These are phyloP conservation scores for Ophiostoma triangulosporum DNA, from an alignment of 2,329 filamentous ascomycete genomes.

Conservation along the genomic window DNA sequence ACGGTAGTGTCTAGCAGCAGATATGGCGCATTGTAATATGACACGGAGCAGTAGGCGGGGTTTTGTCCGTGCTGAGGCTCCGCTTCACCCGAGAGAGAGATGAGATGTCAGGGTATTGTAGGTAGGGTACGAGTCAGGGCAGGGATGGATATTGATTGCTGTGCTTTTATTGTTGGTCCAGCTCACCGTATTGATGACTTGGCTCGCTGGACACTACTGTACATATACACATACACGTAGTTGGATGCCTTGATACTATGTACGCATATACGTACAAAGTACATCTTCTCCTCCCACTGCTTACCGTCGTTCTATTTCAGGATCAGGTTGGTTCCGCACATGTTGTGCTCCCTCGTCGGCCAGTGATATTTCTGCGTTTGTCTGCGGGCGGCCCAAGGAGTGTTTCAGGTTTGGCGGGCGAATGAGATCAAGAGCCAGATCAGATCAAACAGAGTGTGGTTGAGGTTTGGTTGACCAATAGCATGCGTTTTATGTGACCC, in stretches of 20 bases:
- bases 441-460: too few species aligned
- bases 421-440: too few species aligned
- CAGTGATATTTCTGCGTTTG: neutral
- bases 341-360: conserved; percentile 7
- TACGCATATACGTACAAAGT: neutral
- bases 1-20: neutral
- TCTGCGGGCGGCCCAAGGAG: conserved; percentile 5
- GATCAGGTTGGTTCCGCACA: conserved; percentile 1
- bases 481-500: neutral
- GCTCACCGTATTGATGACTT: too few species aligned
- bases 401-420: conserved; percentile 7
- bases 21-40: conserved; percentile 7
- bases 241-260: neutral
- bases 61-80: conserved; percentile 4
- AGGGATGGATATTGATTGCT: too few species aligned
- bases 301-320: conserved; percentile 8
- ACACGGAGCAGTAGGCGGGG: conserved; percentile 9
- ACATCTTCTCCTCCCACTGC: neutral
- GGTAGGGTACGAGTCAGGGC: too few species aligned
- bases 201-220: too few species aligned
- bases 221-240: too few species aligned
- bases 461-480: neutral
- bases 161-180: too few species aligned
- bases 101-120: neutral
- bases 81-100: neutral